Evolutionary conservation across 495 filamentous ascomycete species (phyloP).

Genomic region (Xylaria sp.): DNA sequence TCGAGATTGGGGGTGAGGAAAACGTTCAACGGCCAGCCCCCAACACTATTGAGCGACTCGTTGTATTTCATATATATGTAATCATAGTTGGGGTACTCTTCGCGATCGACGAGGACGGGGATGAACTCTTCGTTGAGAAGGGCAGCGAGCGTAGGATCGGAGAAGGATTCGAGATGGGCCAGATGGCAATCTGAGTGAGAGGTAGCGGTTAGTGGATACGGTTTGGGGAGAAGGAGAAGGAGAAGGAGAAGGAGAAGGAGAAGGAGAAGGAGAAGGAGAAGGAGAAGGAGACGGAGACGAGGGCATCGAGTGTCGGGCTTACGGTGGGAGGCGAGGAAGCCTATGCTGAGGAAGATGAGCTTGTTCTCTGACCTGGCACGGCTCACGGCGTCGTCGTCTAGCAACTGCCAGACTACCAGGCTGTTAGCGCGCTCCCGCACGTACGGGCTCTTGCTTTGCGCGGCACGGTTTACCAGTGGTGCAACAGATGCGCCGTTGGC

Average conservation of each 20-base stretch:
- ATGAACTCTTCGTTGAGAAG: constrained; percentile 89
- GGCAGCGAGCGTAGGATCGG: constrained; percentile 77
- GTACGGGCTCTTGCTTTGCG: constrained; percentile 81
- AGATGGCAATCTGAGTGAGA: constrained; percentile 80
- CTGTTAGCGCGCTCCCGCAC: constrained; percentile 83
- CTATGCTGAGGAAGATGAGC: constrained; percentile 92
- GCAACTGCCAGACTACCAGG: constrained; percentile 91
- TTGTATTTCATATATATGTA: constrained; percentile 99
- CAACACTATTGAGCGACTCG: constrained; percentile 88
- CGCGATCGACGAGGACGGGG: constrained; percentile 91
- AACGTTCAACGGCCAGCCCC: constrained; percentile 96
- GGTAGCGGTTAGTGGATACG: constrained; percentile 18
- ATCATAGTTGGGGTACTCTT: constrained; percentile 95
- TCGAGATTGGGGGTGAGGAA: constrained; percentile 93
- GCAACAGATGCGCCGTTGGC: constrained; percentile 17
- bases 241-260: too few relatives aligned
- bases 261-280: too few relatives aligned
- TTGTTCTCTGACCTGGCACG: constrained; percentile 82
- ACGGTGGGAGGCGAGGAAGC: constrained; percentile 97
- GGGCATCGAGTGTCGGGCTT: constrained; percentile 37
- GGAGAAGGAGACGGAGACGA: too few relatives aligned
- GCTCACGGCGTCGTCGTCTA: constrained; percentile 76
- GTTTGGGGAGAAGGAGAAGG: too few relatives aligned
- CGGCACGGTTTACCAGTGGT: constrained; percentile 71
- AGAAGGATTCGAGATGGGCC: constrained; percentile 94